These are phyloP conservation scores for Podospora appendiculata DNA, from an alignment of 495 filamentous ascomycete genomes.

Conservation along the genomic window DNA sequence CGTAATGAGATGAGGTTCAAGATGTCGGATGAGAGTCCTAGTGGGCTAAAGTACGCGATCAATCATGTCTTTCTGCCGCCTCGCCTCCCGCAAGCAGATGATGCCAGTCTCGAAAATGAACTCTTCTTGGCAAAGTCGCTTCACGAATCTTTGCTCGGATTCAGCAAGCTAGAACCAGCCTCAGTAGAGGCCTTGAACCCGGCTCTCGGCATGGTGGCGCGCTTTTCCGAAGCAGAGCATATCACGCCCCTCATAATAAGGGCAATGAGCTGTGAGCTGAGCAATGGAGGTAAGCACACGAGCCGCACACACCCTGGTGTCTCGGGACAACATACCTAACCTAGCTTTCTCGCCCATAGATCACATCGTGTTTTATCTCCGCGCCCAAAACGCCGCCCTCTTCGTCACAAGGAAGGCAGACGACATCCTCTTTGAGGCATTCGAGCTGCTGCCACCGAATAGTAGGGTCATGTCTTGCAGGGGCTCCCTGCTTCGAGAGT, in stretches of 20 bases:
- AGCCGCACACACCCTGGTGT: background rate
- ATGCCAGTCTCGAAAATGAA: slow-evolving; percentile 15
- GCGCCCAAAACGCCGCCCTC: slow-evolving; percentile 54
- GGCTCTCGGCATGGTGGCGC: background rate
- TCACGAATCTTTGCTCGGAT: slow-evolving; percentile 10
- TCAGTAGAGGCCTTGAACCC: background rate
- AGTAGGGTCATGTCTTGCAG: slow-evolving; percentile 33
- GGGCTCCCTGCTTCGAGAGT: slow-evolving; percentile 46
- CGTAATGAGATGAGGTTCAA: too few relatives aligned
- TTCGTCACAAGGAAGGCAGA: slow-evolving; percentile 30
- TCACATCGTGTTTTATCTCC: slow-evolving; percentile 31
- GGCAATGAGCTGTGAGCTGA: background rate
- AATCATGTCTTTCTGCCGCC: slow-evolving; percentile 57
- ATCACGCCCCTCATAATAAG: background rate
- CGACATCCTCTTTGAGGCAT: slow-evolving; percentile 42
- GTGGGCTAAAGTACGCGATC: slow-evolving; percentile 24
- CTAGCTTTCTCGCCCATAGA: background rate
- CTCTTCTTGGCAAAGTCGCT: slow-evolving; percentile 7
- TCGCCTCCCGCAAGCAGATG: slow-evolving; percentile 42
- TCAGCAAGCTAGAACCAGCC: background rate
- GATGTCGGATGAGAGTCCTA: too few relatives aligned
- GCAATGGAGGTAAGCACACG: background rate
- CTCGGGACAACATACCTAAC: background rate
- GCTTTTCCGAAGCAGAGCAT: background rate
- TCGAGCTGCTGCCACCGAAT: slow-evolving; percentile 49